Base-by-base conservation (phyloP, 2,329 filamentous ascomycete species). In the Amphichorda felina region DNA sequence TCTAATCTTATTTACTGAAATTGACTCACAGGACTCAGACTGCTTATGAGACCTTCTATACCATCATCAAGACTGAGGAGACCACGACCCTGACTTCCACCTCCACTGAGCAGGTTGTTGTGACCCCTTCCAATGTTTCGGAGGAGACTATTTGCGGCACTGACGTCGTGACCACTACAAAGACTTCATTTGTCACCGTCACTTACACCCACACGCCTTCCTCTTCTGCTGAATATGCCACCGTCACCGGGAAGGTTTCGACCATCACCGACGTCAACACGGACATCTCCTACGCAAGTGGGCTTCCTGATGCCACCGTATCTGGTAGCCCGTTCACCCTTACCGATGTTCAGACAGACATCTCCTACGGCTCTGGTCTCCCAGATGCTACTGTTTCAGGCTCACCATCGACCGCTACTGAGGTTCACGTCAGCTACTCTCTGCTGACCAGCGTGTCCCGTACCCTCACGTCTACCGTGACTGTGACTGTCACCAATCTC, bases 41-140 rank as follows among this genome's bases (percentile, higher is more conserved):
- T 15, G 44, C 46, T 15, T 39, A 53, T 29, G 48, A 48, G 16
- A 58, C 56, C 29, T 46, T 57, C 35, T 60, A 57, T 41, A 52
- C 45, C 34, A 37, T 53, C 37, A 45, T 41, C 21, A 46, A 37
- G 13, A 36, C 41, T 9, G 36, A 42, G 30, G 33, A 24, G 9
- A 35, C 37, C n/a, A 30, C 22, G 13, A 35, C 37, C 16, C 18
- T 41, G 9, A 45, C 47, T 28, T 42, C 34, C 22, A 46, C 42
- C n/a, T 41, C 38, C 8, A 50, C 45, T 8, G 19, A 40, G 34
- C 35, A 31, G 8, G 31, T 29, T 18, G 17, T 24, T 19, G 31
- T 13, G 21, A 22, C 31, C 13, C 21, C 31, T 33, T 10, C 31
- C 17, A 13, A 8, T 4, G 40, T 35, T 13, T 42, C 43, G 11